A percentile compares a stretch with the other conserved stretches of the same genome.
Evolutionary conservation across 768 basidiomycete genomes (phyloP).

Genomic region (Boletus sp.): DNA sequence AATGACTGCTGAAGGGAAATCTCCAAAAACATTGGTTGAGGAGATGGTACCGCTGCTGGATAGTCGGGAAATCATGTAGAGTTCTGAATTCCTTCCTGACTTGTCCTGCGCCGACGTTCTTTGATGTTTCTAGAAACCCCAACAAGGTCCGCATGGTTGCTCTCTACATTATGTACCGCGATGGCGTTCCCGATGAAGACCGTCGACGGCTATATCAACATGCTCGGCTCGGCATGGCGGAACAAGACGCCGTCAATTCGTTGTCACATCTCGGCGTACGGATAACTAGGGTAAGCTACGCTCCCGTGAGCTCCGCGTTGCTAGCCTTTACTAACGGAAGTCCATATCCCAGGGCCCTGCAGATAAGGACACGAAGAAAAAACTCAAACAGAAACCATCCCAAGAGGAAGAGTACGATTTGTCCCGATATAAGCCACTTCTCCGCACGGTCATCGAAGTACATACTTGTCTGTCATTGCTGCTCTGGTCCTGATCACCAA

Average conservation of each 20-base stretch:
- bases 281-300: slow-evolving; percentile 66
- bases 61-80: slow-evolving; percentile 78
- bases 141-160: slow-evolving; percentile 98
- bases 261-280: slow-evolving; percentile 78
- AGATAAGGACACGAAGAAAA: slow-evolving; percentile 79
- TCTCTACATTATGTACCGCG: slow-evolving; percentile 89
- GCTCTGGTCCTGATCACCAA: neutral
- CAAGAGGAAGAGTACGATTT: slow-evolving; percentile 96
- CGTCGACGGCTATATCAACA: slow-evolving; percentile 92
- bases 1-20: slow-evolving; percentile 84
- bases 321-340: neutral
- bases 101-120: neutral
- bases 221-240: slow-evolving; percentile 78
- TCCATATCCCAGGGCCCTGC: slow-evolving; percentile 50
- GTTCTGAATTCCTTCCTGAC: slow-evolving; percentile 2
- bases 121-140: slow-evolving; percentile 50
- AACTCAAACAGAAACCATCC: slow-evolving; percentile 69
- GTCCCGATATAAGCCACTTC: slow-evolving; percentile 84
- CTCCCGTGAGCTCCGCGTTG: neutral
- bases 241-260: slow-evolving; percentile 93
- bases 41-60: slow-evolving; percentile 98
- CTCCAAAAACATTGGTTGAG: slow-evolving; percentile 92
- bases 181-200: slow-evolving; percentile 99
- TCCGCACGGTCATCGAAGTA: slow-evolving; percentile 84
- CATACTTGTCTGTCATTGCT: neutral